phyloP scores from a whole-genome alignment of 164 flowering plant genomes.

The Piper betle region DNA sequence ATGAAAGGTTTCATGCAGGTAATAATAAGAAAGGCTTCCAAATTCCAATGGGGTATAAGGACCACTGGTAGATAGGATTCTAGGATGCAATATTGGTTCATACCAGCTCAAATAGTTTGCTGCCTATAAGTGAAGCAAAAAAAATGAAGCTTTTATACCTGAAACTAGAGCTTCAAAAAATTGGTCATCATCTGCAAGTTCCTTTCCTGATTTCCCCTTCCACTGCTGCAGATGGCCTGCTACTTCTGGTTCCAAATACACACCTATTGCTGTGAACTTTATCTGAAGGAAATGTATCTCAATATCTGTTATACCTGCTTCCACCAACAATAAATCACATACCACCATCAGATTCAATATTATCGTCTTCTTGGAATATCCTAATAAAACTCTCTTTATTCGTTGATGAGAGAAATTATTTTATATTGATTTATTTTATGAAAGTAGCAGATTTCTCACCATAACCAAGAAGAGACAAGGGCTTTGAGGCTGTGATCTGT shows the following conservation, averaged over 20 bases:
- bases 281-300: slow-evolving; percentile 92
- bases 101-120: too few species aligned
- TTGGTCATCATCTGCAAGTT: slow-evolving; percentile 16
- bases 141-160: neutral
- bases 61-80: too few species aligned
- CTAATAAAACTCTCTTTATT: neutral
- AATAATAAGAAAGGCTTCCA: too few species aligned
- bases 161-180: neutral
- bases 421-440: too few species aligned
- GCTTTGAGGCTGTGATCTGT: slow-evolving; percentile 36
- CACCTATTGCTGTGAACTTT: slow-evolving; percentile 88
- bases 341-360: neutral
- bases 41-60: too few species aligned
- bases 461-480: slow-evolving; percentile 60
- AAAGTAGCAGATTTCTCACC: slow-evolving; percentile 22
- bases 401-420: neutral
- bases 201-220: slow-evolving; percentile 59
- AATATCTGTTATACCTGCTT: slow-evolving; percentile 76
- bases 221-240: slow-evolving; percentile 49
- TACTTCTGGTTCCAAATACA: slow-evolving; percentile 62
- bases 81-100: too few species aligned
- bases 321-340: neutral
- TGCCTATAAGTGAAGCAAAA: too few species aligned
- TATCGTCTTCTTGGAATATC: neutral
- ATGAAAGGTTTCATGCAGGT: too few species aligned